phyloP scores from a whole-genome alignment of 106 monocot genomes.

The Dioscorea dumetorum region DNA sequence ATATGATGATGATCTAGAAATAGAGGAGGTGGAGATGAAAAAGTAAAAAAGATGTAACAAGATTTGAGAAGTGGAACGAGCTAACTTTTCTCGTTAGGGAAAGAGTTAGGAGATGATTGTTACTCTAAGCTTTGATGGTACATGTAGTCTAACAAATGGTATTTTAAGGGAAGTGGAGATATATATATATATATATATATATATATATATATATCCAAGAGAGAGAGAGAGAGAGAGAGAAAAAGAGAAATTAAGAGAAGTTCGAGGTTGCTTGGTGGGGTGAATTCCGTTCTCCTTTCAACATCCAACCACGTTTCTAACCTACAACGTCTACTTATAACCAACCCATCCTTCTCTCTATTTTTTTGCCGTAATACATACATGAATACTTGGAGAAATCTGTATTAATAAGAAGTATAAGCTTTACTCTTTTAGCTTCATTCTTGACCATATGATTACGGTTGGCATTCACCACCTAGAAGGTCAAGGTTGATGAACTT shows the following conservation, averaged over 20 bases:
- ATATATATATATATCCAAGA: background rate
- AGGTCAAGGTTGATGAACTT: background rate
- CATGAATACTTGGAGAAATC: no score
- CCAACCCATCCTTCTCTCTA: slow-evolving; percentile 6
- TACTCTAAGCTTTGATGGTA: slow-evolving; percentile 14
- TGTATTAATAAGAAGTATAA: no score
- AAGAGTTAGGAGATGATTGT: slow-evolving; percentile 7
- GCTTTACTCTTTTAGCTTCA: no score
- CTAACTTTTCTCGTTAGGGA: slow-evolving; percentile 6
- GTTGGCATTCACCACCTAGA: background rate
- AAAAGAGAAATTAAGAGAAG: background rate
- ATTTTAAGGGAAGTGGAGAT: background rate
- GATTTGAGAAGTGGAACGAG: background rate
- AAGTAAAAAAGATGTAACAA: background rate
- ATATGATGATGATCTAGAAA: no score
- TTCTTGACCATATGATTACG: background rate
- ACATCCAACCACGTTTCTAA: slow-evolving; percentile 16
- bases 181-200: background rate
- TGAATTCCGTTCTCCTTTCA: slow-evolving; percentile 19
- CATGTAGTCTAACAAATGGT: slow-evolving; percentile 11
- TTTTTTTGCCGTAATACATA: background rate
- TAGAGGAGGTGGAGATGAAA: background rate
- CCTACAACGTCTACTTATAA: slow-evolving; percentile 24
- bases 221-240: slow-evolving; percentile 6
- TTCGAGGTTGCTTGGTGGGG: slow-evolving; percentile 16